Evolutionary conservation across 768 basidiomycete species (phyloP), one percentile per base, ranked within the genome.

Genomic region (Calocybe cyanea): DNA sequence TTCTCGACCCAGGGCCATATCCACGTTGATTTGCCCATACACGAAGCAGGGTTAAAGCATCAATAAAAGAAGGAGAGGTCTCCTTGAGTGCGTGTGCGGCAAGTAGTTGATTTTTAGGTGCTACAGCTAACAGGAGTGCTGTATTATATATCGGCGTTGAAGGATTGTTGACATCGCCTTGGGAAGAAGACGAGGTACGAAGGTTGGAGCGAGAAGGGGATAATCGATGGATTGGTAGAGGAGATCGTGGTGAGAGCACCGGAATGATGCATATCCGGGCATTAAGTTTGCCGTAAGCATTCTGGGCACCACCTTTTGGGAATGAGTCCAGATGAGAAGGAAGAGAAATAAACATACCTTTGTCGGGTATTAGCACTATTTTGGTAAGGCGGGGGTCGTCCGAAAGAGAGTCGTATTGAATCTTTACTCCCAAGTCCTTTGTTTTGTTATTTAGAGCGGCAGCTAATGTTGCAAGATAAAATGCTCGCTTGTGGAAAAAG

Each of bases 1-100:
- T 57, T 33, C 70, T 64, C 3, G 65, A 62, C 9, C 84, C 80
- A 50, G 75, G 72, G 2, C 80, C 75, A 53, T 85, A 92, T 0
- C 92, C 92, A 33, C 93, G 74, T 55, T 93, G 87, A 40, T 83
- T 81, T 1, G 89, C 90, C 96, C 96, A 99, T 13, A 94, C 77
- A 8, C 91, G 78, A 13, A 97, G 77, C 1, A 97, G 71, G 0
- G 85, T 73, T 7, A 92, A 61, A 0, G 90, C 90, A 41, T 93
- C 85, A 1, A 65, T 62, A 61, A 90, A 92, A 0, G 82, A 74
- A 0, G 85, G 74, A 8, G 78, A 65, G 9, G 76, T 67, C 33
- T 85, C 69, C 37, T 78, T 74, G 23, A 79, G 53, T 38, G 70
- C 58, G 56, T 85, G 77, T 7, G 77, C 67, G 7, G 71, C 65